phyloP scores from a whole-genome alignment of 164 flowering plant genomes.

The Echeveria elegans region DNA sequence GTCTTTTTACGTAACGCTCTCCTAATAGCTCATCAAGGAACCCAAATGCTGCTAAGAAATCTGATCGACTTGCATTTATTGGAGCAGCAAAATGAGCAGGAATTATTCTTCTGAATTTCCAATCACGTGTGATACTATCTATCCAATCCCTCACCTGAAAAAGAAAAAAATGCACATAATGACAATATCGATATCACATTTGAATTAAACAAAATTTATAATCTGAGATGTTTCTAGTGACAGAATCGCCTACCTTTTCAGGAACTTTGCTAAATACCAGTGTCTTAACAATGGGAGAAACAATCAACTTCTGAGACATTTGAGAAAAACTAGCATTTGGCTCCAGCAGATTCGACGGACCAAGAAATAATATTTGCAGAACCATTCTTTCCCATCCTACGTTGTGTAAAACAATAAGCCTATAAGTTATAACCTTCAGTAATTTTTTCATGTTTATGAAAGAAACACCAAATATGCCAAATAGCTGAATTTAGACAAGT shows the following conservation, averaged over 20 bases:
- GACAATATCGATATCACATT: not conserved
- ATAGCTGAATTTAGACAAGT: not conserved
- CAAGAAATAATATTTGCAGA: conserved; percentile 90
- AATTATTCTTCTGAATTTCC: conserved; percentile 87
- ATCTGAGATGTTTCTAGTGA: not conserved
- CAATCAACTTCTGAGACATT: conserved; percentile 96
- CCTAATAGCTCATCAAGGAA: conserved; percentile 89
- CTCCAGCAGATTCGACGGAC: conserved; percentile 90
- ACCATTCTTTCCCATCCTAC: conserved; percentile 99
- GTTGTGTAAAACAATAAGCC: not conserved
- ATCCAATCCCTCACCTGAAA: conserved; percentile 85
- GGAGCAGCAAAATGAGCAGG: conserved; percentile 98
- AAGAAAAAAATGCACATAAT: not conserved
- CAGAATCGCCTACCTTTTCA: conserved; percentile 54
- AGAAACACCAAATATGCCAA: not conserved
- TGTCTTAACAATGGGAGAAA: conserved; percentile 95
- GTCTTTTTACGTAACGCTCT: conserved; percentile 56
- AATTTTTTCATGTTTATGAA: not conserved
- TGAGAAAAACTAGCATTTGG: conserved; percentile 86
- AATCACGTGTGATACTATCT: conserved; percentile 60
- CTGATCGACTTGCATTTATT: conserved; percentile 73
- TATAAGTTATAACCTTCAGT: not conserved
- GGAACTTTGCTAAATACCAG: conserved; percentile 98
- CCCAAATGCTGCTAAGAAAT: conserved; percentile 83
- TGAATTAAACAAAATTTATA: not conserved